A percentile compares a stretch with the other conserved stretches of the same genome.
phyloP scores from a whole-genome alignment of 345 rosid genomes.

The Conringia planisiliqua region DNA sequence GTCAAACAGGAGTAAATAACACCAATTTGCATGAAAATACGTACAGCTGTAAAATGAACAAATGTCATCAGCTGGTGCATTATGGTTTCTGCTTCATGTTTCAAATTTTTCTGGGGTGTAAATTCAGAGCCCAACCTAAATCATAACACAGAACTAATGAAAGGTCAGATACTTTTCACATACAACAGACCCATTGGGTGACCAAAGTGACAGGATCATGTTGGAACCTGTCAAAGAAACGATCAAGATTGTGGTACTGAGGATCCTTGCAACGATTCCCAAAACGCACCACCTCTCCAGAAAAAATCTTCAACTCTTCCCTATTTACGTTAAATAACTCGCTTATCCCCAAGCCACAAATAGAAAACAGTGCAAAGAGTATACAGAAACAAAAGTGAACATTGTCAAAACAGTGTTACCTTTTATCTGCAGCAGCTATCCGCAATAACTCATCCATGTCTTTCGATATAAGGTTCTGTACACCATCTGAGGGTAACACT shows the following conservation, averaged over 20 bases:
- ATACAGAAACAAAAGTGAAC: not conserved
- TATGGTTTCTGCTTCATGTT: conserved; percentile 67
- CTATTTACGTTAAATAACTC: conserved; percentile 38
- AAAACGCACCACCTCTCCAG: conserved; percentile 95
- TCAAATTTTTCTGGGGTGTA: conserved; percentile 64
- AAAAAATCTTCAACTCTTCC: conserved; percentile 82
- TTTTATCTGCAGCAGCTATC: conserved; percentile 87
- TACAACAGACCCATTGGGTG: not conserved
- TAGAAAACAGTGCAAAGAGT: conserved; percentile 8
- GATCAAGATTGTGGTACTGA: conserved; percentile 94
- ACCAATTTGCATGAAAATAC: conserved; percentile 35
- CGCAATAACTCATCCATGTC: conserved; percentile 78
- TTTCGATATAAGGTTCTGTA: conserved; percentile 73
- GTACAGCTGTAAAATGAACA: conserved; percentile 89
- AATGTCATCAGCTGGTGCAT: conserved; percentile 72
- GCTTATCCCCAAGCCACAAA: not conserved
- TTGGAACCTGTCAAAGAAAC: conserved; percentile 78
- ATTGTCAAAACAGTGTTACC: conserved; percentile 40
- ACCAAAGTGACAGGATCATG: conserved; percentile 23
- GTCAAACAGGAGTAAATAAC: not conserved
- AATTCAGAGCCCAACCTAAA: conserved; percentile 81
- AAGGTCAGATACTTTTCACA: conserved; percentile 8
- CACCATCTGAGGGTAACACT: conserved; percentile 88
- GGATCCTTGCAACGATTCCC: conserved; percentile 99
- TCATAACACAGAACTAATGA: conserved; percentile 27